phyloP scores from a whole-genome alignment of 1,284 basidiomycete genomes.

The Singerocomus inundabilis region DNA sequence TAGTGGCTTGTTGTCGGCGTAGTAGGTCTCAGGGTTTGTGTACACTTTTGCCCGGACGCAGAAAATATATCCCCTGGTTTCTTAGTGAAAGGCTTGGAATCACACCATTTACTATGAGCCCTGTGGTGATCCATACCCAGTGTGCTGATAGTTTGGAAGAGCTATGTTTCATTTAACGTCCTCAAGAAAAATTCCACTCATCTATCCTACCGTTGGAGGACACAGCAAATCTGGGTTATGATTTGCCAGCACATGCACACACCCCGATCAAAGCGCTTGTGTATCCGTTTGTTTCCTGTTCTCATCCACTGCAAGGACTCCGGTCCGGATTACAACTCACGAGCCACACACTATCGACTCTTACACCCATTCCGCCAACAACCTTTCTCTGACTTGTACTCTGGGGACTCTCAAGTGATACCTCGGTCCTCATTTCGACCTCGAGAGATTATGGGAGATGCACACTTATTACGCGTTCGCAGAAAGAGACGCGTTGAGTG shows the following conservation, averaged over 20 bases:
- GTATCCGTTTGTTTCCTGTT: slow-evolving; percentile 38
- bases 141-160: slow-evolving; percentile 22
- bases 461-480: slow-evolving; percentile 48
- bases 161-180: slow-evolving; percentile 40
- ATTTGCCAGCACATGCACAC: slow-evolving; percentile 27
- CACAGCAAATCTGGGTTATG: slow-evolving; percentile 25
- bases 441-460: slow-evolving; percentile 46
- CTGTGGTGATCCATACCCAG: not conserved
- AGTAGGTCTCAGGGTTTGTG: slow-evolving; percentile 33
- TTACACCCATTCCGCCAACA: slow-evolving; percentile 41
- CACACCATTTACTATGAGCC: slow-evolving; percentile 34
- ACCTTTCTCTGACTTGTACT: slow-evolving; percentile 43
- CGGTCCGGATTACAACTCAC: slow-evolving; percentile 30
- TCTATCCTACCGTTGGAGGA: slow-evolving; percentile 34
- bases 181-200: slow-evolving; percentile 39
- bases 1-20: slow-evolving; percentile 15
- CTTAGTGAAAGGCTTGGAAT: slow-evolving; percentile 28
- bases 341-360: slow-evolving; percentile 31
- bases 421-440: slow-evolving; percentile 43
- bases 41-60: slow-evolving; percentile 39
- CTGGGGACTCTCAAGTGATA: slow-evolving; percentile 38
- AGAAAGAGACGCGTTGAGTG: slow-evolving; percentile 41
- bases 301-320: slow-evolving; percentile 37
- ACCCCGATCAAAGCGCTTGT: slow-evolving; percentile 36
- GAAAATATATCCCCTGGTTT: slow-evolving; percentile 30